A percentile compares a stretch with the other conserved stretches of the same genome.
Conservation (phyloP, 768 basidiomycete species). For the Boletus huronensis region DNA sequence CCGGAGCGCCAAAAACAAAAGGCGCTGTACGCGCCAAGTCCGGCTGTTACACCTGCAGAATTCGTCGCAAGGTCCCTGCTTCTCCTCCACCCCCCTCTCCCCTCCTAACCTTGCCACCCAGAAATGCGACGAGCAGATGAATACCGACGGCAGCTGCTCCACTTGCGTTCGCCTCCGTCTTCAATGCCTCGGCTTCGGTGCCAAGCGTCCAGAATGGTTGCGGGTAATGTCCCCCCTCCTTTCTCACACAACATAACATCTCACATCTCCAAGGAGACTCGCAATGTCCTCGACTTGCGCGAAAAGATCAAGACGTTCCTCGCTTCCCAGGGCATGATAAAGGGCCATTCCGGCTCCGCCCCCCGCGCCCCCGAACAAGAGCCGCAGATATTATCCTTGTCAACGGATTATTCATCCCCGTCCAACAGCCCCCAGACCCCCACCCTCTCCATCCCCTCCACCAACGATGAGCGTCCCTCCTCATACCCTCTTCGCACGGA, state of each 20-base stretch:
- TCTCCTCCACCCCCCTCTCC: conserved; percentile 1
- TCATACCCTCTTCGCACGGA: conserved; percentile 32
- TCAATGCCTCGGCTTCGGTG: conserved; percentile 84
- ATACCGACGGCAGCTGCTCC: conserved; percentile 58
- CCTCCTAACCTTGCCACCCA: conserved; percentile 31
- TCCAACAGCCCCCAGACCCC: conserved; percentile 43
- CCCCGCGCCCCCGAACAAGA: conserved; percentile 56
- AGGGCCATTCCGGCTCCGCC: conserved; percentile 75
- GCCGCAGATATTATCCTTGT: conserved; percentile 50
- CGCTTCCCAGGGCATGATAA: conserved; percentile 84
- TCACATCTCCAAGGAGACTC: conserved; percentile 51
- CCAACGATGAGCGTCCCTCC: conserved; percentile 36
- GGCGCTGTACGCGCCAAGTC: conserved; percentile 83
- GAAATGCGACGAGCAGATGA: conserved; percentile 83
- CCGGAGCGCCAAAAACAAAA: conserved; percentile 68
- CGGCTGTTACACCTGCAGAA: conserved; percentile 86
- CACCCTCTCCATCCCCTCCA: conserved; percentile 44
- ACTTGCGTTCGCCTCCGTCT: conserved; percentile 77
- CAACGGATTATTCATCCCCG: conserved; percentile 40
- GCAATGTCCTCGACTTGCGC: conserved; percentile 62
- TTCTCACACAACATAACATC: neutral
- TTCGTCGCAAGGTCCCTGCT: conserved; percentile 69
- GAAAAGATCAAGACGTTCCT: conserved; percentile 79
- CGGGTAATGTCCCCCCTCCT: conserved; percentile 45
- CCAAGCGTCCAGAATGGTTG: conserved; percentile 83